Evolutionary conservation across 805 yeast species (phyloP).

Genomic region (Tetrapisispora iriomotensis): DNA sequence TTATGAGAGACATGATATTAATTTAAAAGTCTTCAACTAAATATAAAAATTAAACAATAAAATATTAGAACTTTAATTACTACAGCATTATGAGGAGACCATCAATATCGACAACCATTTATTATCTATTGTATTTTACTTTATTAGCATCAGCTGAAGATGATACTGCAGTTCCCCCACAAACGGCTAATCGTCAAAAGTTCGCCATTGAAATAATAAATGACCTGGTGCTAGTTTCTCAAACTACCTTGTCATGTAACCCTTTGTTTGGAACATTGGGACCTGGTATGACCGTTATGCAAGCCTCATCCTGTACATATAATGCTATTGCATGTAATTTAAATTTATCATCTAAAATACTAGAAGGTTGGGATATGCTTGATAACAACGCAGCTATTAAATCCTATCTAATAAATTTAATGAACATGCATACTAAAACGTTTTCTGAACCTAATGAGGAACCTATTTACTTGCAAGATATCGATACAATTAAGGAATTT

Average conservation of each 20-base stretch:
- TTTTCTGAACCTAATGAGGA: neutral
- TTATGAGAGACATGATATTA: too few relatives aligned
- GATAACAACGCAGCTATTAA: neutral
- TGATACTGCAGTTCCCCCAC: neutral
- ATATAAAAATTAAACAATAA: too few relatives aligned
- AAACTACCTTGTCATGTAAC: conserved; percentile 3
- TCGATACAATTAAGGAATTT: neutral
- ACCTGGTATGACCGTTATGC: neutral
- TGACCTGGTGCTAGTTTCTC: conserved; percentile 1
- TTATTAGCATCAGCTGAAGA: neutral
- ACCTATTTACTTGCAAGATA: neutral
- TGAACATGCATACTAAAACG: neutral
- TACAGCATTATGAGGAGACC: too few relatives aligned
- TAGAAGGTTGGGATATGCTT: conserved; percentile 3
- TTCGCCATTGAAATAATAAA: conserved; percentile 1
- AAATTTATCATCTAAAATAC: conserved; percentile 2
- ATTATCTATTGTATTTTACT: too few relatives aligned
- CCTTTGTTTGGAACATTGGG: conserved; percentile 1
- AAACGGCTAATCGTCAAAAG: conserved; percentile 1
- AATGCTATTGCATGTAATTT: conserved; percentile 2
- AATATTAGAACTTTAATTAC: too few relatives aligned
- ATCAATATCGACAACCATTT: too few relatives aligned
- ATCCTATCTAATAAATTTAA: neutral
- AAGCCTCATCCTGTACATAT: conserved; percentile 1
- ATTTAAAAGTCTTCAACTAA: too few relatives aligned